Evolutionary conservation across 1,284 basidiomycete genomes (phyloP).

Genomic region (Coniferiporia sulphurascens): DNA sequence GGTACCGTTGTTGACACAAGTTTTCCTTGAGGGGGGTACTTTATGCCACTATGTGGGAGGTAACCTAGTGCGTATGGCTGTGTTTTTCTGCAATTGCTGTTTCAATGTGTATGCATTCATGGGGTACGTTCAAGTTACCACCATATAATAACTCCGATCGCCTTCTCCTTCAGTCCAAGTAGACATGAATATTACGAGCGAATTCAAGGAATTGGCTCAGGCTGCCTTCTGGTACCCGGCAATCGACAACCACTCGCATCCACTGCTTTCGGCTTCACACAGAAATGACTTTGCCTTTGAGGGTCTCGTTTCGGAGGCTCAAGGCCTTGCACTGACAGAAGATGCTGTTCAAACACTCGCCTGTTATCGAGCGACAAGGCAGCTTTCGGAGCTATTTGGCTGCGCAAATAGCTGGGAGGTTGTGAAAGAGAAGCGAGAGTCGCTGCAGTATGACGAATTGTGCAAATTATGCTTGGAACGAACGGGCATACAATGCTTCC

Average conservation of each 20-base stretch:
- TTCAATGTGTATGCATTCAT: too few species aligned
- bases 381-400: constrained; percentile 47
- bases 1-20: background rate
- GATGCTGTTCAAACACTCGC: constrained; percentile 55
- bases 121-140: too few species aligned
- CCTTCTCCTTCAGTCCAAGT: too few species aligned
- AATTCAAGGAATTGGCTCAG: background rate
- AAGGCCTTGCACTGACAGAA: constrained; percentile 41
- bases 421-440: constrained; percentile 42
- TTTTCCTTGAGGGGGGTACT: too few species aligned
- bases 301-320: constrained; percentile 60
- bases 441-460: constrained; percentile 47
- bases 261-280: constrained; percentile 47
- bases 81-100: too few species aligned
- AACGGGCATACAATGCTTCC: constrained; percentile 54
- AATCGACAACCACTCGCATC: constrained; percentile 76
- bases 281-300: constrained; percentile 51
- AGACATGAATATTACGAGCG: background rate
- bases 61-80: too few species aligned
- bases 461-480: constrained; percentile 49
- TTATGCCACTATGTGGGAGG: too few species aligned
- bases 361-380: constrained; percentile 48
- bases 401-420: constrained; percentile 46
- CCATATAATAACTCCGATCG: too few species aligned
- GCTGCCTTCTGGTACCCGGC: constrained; percentile 37